Evolutionary conservation across 768 basidiomycete genomes (phyloP).

Genomic region (Serendipita indica): DNA sequence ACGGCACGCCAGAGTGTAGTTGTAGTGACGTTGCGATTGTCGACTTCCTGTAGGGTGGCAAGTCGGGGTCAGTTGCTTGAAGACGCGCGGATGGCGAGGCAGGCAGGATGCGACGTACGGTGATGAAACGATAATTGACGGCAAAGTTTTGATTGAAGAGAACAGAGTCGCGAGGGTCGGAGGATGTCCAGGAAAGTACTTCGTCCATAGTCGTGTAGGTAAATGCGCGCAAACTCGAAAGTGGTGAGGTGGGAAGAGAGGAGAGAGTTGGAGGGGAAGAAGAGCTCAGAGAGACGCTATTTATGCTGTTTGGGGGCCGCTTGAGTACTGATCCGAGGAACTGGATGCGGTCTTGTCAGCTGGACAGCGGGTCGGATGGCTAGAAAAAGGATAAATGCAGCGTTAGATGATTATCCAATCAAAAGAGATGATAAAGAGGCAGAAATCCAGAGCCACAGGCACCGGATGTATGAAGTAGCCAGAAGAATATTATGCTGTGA

Average conservation of each 20-base stretch:
- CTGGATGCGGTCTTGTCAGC: background rate
- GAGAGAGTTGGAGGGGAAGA: background rate
- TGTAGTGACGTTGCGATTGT: slow-evolving; percentile 35
- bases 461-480: slow-evolving; percentile 8
- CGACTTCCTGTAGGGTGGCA: slow-evolving; percentile 3
- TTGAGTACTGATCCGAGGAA: background rate
- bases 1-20: slow-evolving; percentile 62
- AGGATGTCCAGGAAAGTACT: slow-evolving; percentile 74
- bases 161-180: slow-evolving; percentile 69
- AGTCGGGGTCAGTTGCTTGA: slow-evolving; percentile 4
- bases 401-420: slow-evolving; percentile 1
- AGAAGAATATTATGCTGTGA: slow-evolving; percentile 7
- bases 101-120: background rate
- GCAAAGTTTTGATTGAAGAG: slow-evolving; percentile 43
- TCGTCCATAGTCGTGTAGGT: slow-evolving; percentile 4
- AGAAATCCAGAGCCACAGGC: slow-evolving; percentile 7
- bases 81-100: background rate
- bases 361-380: background rate
- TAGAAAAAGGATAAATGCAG: slow-evolving; percentile 6
- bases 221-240: background rate
- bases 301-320: background rate
- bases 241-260: background rate
- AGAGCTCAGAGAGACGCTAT: slow-evolving; percentile 8
- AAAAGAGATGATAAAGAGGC: slow-evolving; percentile 2
- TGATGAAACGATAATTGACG: slow-evolving; percentile 16